Evolutionary conservation across 805 yeast genomes (phyloP), one percentile per base, ranked within the genome.

Genomic region (Candida methanosorbosa): DNA sequence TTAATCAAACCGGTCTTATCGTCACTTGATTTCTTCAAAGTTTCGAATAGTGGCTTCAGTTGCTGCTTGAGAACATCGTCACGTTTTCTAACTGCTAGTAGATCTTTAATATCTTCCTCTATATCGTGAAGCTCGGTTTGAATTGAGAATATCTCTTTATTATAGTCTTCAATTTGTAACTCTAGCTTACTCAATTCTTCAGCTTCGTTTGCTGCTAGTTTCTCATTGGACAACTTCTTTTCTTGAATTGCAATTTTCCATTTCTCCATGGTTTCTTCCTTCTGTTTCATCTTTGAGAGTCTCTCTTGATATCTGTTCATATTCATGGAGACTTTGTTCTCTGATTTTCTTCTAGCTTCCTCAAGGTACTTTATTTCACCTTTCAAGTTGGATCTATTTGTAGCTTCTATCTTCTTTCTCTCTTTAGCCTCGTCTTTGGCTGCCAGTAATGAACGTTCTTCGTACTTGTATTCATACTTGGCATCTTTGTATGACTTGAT

Each of bases 341-440:
- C 64, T 5, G 62, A 47, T 22, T 54, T 50, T 37, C 64, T 50
- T 40, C 64, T 58, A 3, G 63, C 50, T 33, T 64, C 70, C 42
- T 66, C 72, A 15, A 64, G 38, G 42, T 57, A 54, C 32, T 63
- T 61, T 28, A 63, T 61, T 36, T 66, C 71, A 30, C 57, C 59
- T 30, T 62, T 57, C 35, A 63, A 45, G 35, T 61, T 54, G 18
- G 61, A 48, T 37, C 69, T 54, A 43, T 61, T 64, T 12, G 53
- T 52, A 40, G 64, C 70, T 37, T 64, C 71, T 18, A 60, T 45
- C 37, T 54, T 61, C 41, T 61, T 59, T 26, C 70, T 56, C 33
- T 62, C 62, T 32, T 53, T 50, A 11, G 66, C 54, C 29, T 59
- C 61, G 18, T 57, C 56, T 29, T 63, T 50, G 19, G 61, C 63